Conservation (phyloP, 768 basidiomycete genomes). For the Suillus luteus region DNA sequence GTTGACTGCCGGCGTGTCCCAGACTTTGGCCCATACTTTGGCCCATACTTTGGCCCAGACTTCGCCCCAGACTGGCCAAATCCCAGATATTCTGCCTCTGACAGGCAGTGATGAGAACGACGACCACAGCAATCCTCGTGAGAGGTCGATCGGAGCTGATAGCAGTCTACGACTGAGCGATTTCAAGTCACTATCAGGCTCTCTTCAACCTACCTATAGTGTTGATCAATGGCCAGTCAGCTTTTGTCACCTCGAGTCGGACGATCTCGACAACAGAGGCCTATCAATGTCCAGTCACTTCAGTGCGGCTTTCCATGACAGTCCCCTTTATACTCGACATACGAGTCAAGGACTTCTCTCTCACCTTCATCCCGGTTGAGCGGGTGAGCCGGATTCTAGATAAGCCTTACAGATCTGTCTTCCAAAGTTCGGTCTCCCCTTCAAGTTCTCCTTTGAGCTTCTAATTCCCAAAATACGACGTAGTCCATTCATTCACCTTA, state of each 20-base stretch:
- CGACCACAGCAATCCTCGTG: neutral
- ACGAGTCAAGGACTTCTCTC: slow-evolving; percentile 9
- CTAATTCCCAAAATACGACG: neutral
- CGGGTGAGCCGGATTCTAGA: slow-evolving; percentile 6
- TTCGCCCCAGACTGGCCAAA: too few species aligned
- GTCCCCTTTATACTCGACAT: neutral
- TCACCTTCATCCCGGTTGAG: slow-evolving; percentile 14
- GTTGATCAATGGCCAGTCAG: neutral
- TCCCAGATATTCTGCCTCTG: too few species aligned
- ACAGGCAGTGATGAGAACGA: neutral
- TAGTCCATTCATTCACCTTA: neutral
- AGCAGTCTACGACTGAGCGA: neutral
- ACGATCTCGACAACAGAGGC: neutral
- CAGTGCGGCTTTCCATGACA: neutral
- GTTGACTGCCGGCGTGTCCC: too few species aligned
- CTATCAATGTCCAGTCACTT: neutral
- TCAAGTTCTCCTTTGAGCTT: neutral
- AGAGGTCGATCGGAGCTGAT: neutral
- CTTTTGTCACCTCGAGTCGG: neutral
- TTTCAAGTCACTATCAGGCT: neutral
- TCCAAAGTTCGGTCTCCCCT: neutral
- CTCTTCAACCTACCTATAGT: neutral
- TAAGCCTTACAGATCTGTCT: slow-evolving; percentile 5
- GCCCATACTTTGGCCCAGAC: too few species aligned
- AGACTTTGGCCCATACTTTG: too few species aligned